A percentile compares a stretch with the other conserved stretches of the same genome.
Evolutionary conservation across 2,329 filamentous ascomycete genomes (phyloP).

Genomic region (Ophiostoma pallidulum): DNA sequence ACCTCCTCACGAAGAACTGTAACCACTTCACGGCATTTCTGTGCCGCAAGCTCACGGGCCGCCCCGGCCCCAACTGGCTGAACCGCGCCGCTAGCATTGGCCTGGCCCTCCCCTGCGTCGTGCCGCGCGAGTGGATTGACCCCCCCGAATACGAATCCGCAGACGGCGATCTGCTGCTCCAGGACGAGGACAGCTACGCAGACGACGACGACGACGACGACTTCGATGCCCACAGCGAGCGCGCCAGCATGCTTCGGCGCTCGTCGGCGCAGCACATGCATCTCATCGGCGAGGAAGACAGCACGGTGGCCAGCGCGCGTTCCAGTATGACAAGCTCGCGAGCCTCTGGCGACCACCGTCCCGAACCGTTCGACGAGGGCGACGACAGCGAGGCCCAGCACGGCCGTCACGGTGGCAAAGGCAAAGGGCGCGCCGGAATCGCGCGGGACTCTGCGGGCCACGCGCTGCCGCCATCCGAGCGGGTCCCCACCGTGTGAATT

Average conservation of each 20-base stretch:
- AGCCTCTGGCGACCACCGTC: neutral
- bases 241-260: slow-evolving; percentile 27
- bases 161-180: slow-evolving; percentile 55
- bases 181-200: slow-evolving; percentile 45
- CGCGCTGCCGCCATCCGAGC: slow-evolving; percentile 42
- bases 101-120: slow-evolving; percentile 69
- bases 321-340: neutral
- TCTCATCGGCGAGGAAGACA: slow-evolving; percentile 19
- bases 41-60: slow-evolving; percentile 62
- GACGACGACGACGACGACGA: slow-evolving; percentile 50
- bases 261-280: slow-evolving; percentile 19
- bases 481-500: slow-evolving; percentile 30
- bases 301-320: slow-evolving; percentile 6
- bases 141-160: slow-evolving; percentile 67
- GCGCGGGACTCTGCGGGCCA: slow-evolving; percentile 42
- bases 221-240: slow-evolving; percentile 4
- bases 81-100: slow-evolving; percentile 81
- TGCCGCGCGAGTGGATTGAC: slow-evolving; percentile 72
- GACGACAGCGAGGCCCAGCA: slow-evolving; percentile 37
- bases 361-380: slow-evolving; percentile 23
- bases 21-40: slow-evolving; percentile 80
- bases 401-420: slow-evolving; percentile 32
- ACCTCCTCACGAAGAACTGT: slow-evolving; percentile 75
- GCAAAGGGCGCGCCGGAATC: slow-evolving; percentile 30
- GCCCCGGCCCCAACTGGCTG: slow-evolving; percentile 62